phyloP scores from a whole-genome alignment of 2,329 filamentous ascomycete species.

The Arthrobotrys conoides region DNA sequence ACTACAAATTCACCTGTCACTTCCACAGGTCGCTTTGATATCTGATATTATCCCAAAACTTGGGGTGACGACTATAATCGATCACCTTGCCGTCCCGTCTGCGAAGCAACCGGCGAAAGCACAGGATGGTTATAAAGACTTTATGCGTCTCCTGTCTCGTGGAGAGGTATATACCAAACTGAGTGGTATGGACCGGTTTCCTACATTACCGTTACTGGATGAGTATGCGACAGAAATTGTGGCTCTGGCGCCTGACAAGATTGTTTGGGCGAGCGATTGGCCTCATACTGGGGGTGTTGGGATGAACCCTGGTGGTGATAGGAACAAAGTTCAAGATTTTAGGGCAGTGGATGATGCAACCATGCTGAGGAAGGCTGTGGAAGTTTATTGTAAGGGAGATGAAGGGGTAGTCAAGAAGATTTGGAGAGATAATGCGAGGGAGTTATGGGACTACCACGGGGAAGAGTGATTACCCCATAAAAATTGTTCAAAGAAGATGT shows the following conservation, averaged over 20 bases:
- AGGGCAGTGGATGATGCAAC: constrained; percentile 60
- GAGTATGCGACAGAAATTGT: constrained; percentile 63
- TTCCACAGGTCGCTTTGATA: constrained; percentile 63
- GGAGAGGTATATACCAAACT: constrained; percentile 64
- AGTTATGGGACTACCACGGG: constrained; percentile 62
- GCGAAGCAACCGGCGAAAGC: constrained; percentile 36
- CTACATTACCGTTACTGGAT: constrained; percentile 59
- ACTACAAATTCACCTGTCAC: constrained; percentile 65
- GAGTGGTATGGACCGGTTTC: constrained; percentile 64
- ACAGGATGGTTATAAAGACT: constrained; percentile 61
- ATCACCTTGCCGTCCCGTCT: constrained; percentile 64
- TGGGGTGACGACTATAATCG: constrained; percentile 64
- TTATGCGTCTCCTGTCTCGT: constrained; percentile 61
- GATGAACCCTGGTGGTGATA: constrained; percentile 62
- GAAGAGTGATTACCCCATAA: constrained; percentile 9
- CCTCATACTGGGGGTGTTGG: constrained; percentile 63
- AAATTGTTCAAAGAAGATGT: neutral
- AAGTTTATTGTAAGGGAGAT: constrained; percentile 57
- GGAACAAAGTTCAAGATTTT: constrained; percentile 61
- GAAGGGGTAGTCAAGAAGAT: constrained; percentile 61
- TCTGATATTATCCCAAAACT: constrained; percentile 63
- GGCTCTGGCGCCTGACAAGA: constrained; percentile 61
- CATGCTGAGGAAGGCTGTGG: constrained; percentile 39
- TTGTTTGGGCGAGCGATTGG: constrained; percentile 63
- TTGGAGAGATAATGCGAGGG: constrained; percentile 63